A percentile compares a stretch with the other conserved stretches of the same genome.
Evolutionary conservation across 345 rosid species (phyloP).

Genomic region (Leavenworthia alabamica): DNA sequence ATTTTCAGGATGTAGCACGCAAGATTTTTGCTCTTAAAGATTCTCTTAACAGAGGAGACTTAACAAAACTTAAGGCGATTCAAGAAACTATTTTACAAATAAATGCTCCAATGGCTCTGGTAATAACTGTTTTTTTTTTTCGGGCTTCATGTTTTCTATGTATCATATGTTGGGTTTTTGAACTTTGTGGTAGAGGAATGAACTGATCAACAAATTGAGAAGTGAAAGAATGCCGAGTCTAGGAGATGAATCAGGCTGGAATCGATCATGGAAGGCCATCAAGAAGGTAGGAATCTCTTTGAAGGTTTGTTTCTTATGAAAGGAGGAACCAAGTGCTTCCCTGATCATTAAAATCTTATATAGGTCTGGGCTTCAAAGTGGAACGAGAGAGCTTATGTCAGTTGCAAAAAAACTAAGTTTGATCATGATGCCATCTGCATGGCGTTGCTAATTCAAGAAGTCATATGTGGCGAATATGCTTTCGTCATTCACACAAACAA

Average conservation of each 20-base stretch:
- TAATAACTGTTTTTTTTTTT: not conserved
- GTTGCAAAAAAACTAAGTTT: slow-evolving; percentile 67
- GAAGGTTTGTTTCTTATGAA: not conserved
- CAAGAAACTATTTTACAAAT: slow-evolving; percentile 46
- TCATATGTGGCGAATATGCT: slow-evolving; percentile 89
- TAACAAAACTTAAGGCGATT: slow-evolving; percentile 43
- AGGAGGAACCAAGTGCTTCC: slow-evolving; percentile 6
- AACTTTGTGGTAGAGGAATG: slow-evolving; percentile 51
- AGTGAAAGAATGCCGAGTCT: slow-evolving; percentile 79
- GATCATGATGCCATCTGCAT: slow-evolving; percentile 84
- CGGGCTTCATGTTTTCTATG: slow-evolving; percentile 9
- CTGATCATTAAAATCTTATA: not conserved
- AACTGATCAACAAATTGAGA: slow-evolving; percentile 66
- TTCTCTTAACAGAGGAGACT: slow-evolving; percentile 39
- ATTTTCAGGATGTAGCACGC: slow-evolving; percentile 39
- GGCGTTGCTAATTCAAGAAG: slow-evolving; percentile 94
- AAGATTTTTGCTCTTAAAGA: slow-evolving; percentile 30
- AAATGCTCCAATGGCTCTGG: slow-evolving; percentile 26
- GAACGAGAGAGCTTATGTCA: slow-evolving; percentile 95
- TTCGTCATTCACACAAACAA: slow-evolving; percentile 96
- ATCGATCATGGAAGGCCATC: slow-evolving; percentile 82
- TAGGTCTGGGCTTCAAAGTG: slow-evolving; percentile 99
- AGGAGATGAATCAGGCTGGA: slow-evolving; percentile 84
- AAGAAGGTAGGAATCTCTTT: slow-evolving; percentile 54
- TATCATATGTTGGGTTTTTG: slow-evolving; percentile 5